phyloP scores from a whole-genome alignment of 2,329 filamentous ascomycete genomes.

The Pseudogymnoascus sp. region DNA sequence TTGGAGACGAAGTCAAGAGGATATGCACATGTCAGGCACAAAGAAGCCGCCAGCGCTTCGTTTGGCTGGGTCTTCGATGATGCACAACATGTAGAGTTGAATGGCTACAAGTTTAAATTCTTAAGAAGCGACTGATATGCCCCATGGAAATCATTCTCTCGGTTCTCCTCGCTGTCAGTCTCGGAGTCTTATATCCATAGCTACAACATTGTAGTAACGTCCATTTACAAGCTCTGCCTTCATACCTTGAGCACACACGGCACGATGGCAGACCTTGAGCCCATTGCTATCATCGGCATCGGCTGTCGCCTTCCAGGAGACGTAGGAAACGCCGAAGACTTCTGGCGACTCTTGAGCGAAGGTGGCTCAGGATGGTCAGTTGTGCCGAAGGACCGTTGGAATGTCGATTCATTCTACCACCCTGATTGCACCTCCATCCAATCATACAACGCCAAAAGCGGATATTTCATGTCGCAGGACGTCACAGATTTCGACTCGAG shows the following conservation, averaged over 20 bases:
- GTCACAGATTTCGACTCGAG: conserved; percentile 18
- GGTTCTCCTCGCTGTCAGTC: background rate
- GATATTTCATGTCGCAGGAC: conserved; percentile 17
- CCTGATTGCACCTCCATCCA: background rate
- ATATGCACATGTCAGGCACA: background rate
- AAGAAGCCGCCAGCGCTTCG: background rate
- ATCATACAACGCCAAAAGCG: conserved; percentile 3
- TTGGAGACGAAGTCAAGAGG: background rate
- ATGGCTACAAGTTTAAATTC: background rate
- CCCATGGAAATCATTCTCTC: background rate
- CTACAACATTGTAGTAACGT: background rate
- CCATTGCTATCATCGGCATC: conserved; percentile 30
- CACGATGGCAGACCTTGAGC: conserved; percentile 10
- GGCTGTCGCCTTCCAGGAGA: conserved; percentile 29
- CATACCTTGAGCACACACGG: background rate
- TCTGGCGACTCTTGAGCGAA: conserved; percentile 28
- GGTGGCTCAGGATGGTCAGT: conserved; percentile 19
- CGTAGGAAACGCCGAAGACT: conserved; percentile 28
- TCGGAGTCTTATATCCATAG: background rate
- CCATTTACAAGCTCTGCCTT: background rate
- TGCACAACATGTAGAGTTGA: background rate
- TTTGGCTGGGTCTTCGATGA: background rate
- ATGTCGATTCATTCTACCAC: conserved; percentile 18
- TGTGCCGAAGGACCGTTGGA: conserved; percentile 22
- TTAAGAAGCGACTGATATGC: background rate